Evolutionary conservation across 129 eudicot genomes (phyloP).

Genomic region (Solidago caesia): DNA sequence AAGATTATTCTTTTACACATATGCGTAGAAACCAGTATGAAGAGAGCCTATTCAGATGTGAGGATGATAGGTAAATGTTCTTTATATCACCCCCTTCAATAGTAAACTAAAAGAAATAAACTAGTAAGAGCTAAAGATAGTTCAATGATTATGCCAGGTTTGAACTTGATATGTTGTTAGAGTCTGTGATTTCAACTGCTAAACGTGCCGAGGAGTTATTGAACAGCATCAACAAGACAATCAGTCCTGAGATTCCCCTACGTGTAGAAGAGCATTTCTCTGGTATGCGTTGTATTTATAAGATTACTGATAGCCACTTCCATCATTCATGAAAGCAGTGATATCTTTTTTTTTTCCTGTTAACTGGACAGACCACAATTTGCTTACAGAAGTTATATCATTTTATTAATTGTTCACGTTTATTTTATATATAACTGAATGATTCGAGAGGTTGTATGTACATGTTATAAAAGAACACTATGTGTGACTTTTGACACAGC

Average conservation of each 20-base stretch:
- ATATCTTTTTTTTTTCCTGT: neutral
- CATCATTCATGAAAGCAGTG: neutral
- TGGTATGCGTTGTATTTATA: conserved; percentile 37
- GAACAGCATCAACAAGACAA: conserved; percentile 55
- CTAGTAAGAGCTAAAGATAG: neutral
- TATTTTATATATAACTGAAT: too few species aligned
- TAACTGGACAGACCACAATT: neutral
- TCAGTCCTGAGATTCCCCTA: conserved; percentile 50
- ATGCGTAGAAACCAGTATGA: conserved; percentile 99
- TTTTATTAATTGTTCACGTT: too few species aligned
- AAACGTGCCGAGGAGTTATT: conserved; percentile 78
- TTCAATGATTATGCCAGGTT: conserved; percentile 51
- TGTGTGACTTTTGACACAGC: too few species aligned
- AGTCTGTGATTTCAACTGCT: conserved; percentile 83
- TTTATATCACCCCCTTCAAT: neutral
- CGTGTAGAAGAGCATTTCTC: conserved; percentile 79
- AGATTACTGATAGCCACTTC: neutral
- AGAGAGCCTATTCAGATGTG: conserved; percentile 96
- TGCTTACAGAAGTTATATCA: too few species aligned
- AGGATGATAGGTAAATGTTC: conserved; percentile 82
- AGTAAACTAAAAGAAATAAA: neutral
- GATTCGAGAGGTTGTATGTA: too few species aligned
- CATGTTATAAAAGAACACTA: too few species aligned
- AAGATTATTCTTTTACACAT: conserved; percentile 97
- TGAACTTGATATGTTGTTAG: conserved; percentile 97